Evolutionary conservation across 1,284 basidiomycete genomes (phyloP).

Genomic region (Coniophora puteana): DNA sequence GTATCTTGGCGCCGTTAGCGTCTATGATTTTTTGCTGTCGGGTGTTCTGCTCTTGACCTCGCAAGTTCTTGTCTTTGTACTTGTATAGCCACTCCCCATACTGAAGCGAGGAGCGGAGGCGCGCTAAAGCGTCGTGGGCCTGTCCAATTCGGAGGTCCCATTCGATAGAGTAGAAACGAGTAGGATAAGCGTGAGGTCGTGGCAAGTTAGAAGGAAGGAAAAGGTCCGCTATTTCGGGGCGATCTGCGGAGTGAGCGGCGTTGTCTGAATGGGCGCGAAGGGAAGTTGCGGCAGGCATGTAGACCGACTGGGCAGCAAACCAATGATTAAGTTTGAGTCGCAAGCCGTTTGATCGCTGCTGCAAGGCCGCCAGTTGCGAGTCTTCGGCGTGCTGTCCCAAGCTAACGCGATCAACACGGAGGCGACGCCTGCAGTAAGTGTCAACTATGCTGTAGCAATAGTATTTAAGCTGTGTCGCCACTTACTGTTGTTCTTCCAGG

Average conservation of each 20-base stretch:
- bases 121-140: neutral
- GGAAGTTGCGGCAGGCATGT: neutral
- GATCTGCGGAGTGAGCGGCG: neutral
- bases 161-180: neutral
- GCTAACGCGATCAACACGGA: neutral
- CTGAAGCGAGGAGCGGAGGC: neutral
- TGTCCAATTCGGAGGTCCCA: neutral
- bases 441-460: no score
- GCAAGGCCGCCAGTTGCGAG: neutral
- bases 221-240: neutral
- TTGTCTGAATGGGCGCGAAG: neutral
- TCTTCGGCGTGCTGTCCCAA: neutral
- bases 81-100: neutral
- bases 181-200: no score
- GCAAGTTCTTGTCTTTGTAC: neutral
- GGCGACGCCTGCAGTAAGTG: no score
- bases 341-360: neutral
- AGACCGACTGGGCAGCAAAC: neutral
- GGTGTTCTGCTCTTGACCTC: neutral
- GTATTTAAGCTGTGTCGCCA: no score
- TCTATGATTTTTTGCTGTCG: neutral
- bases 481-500: constrained; percentile 1
- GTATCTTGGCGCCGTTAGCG: no score
- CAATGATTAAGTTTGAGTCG: neutral
- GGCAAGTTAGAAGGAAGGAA: neutral